Evolutionary conservation across 108 stramenopile species (phyloP), one percentile per base, ranked within the genome.

Genomic region (Cyclotella kingstonii): DNA sequence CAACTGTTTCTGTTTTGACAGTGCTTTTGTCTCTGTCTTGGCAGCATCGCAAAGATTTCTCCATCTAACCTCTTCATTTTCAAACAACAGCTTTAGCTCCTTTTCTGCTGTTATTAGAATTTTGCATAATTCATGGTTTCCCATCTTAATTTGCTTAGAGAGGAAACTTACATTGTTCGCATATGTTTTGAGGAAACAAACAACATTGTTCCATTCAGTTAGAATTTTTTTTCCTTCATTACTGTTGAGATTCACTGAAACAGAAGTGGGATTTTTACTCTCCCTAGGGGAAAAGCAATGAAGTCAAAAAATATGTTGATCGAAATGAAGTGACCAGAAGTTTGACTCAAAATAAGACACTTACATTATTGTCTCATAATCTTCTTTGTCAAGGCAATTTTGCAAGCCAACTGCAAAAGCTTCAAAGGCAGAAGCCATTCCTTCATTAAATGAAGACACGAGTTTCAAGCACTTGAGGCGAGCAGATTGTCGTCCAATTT

Each of bases 1-100:
- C n/a, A 54, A 51, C 34, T 85, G 85, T 33, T 71, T 71, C 27
- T 82, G 84, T 39, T 73, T 68, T 21, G 68, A 10, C 36, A 70
- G 72, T 3, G 85, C 84, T 63, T 76, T 84, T 12, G 73, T 65
- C 53, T 85, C 81, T 5, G 43, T 25, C 11, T 79, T 76, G 0
- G 87, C 87, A 12, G 82, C 60, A 30, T 92, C 87, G 43, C 83
- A 81, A n/a, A 88, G 71, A 5, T 62, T 55, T 54, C 87, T 92
- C 86, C 87, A 92, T 6, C 60, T 60, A 44, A 34, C 35, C 25
- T 89, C 87, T 38, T 87, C 84, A 10, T 38, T 54, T 23, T 88
- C 85, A n/a, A 54, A 52, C n/a, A 77, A 64, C 8, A 40, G n/a
- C 54, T 73, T 78, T 0, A 85, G 28, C 17, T 70, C 68, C 43